A percentile compares a stretch with the other conserved stretches of the same genome.
phyloP scores from a whole-genome alignment of 164 flowering plant genomes.

The Magnolia kwangsiensis region DNA sequence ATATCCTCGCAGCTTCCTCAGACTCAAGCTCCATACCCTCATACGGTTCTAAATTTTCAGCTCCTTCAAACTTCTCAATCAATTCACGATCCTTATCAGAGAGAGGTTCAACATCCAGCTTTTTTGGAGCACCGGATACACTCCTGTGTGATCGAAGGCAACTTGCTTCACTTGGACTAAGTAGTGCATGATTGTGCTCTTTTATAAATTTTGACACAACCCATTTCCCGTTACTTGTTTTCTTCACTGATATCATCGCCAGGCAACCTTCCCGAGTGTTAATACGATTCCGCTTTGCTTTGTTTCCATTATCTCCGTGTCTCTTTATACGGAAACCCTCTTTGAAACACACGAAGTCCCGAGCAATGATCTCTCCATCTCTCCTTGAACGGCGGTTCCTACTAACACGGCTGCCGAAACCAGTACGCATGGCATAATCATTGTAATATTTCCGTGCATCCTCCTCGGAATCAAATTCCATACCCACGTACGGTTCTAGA shows the following conservation, averaged over 20 bases:
- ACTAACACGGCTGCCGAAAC: constrained; percentile 28
- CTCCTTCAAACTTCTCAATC: constrained; percentile 8
- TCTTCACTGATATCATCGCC: constrained; percentile 17
- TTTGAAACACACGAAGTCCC: constrained; percentile 21
- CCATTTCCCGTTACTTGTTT: constrained; percentile 17
- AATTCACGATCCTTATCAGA: constrained; percentile 6
- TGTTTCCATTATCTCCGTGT: constrained; percentile 15
- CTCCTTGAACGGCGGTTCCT: constrained; percentile 24
- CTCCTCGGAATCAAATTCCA: constrained; percentile 36
- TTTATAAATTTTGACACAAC: constrained; percentile 15
- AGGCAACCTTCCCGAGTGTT: constrained; percentile 17
- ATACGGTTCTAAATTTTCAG: constrained; percentile 9
- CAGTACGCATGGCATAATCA: constrained; percentile 25
- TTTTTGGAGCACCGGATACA: neutral
- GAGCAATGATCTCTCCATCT: constrained; percentile 19
- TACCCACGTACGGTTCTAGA: constrained; percentile 27
- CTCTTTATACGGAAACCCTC: constrained; percentile 30
- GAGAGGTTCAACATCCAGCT: constrained; percentile 3
- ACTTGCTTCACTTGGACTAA: constrained; percentile 6
- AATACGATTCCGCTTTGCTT: constrained; percentile 8
- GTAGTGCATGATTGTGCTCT: constrained; percentile 17
- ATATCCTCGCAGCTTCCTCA: constrained; percentile 15
- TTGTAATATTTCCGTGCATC: constrained; percentile 27
- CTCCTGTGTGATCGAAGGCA: constrained; percentile 15
- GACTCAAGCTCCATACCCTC: constrained; percentile 13